Base-by-base conservation (phyloP, 2,329 filamentous ascomycete species). In the Seiridium cupressi region DNA sequence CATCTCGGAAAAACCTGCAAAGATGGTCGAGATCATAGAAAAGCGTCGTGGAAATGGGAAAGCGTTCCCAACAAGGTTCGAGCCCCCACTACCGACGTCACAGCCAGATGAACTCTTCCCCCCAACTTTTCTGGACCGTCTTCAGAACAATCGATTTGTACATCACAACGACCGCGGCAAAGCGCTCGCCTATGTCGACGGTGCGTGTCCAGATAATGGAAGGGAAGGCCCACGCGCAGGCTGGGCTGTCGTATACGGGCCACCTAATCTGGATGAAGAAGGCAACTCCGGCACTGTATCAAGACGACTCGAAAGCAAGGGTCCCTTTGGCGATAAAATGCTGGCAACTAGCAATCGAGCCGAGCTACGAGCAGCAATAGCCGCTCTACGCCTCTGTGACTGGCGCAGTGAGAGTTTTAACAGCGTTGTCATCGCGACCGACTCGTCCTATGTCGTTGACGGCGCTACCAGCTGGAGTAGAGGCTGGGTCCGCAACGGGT, bases 351-450 rank as follows among this genome's bases (percentile, higher is more conserved):
- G 76, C 71, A 82, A 84, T 63, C 76, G 83, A 4, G 84, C 84
- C 3, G 81, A 85, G 67, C 76, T 87, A 5, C 83, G 82, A 10
- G 83, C 82, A 4, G 80, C 79, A 4, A 77, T 84, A 49, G 79
- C 75, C 5, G 84, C 78, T 3, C 73, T 85, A 32, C 72, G 76
- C 34, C 78, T 74, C 63, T 71, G 75, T 3, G 6, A 66, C 62
- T 84, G 81, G 82, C 26, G 13, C 0, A 70, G 66, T 3, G 80
- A 84, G 68, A 66, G 77, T 58, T 71, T 72, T 70, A 44, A 61
- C 8, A 70, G 68, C 2, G 4, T 86, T 3, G 78, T 84, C 44
- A 76, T 87, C 60, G 83, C 82, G 2, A 84, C 81, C 0, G 81
- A 86, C 65, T 84, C 81, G 0, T 73, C 76, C 32, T 85, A 85